These are phyloP conservation scores for Cordyceps cateniannulata DNA, from an alignment of 2,329 filamentous ascomycete species.

Conservation along the genomic window DNA sequence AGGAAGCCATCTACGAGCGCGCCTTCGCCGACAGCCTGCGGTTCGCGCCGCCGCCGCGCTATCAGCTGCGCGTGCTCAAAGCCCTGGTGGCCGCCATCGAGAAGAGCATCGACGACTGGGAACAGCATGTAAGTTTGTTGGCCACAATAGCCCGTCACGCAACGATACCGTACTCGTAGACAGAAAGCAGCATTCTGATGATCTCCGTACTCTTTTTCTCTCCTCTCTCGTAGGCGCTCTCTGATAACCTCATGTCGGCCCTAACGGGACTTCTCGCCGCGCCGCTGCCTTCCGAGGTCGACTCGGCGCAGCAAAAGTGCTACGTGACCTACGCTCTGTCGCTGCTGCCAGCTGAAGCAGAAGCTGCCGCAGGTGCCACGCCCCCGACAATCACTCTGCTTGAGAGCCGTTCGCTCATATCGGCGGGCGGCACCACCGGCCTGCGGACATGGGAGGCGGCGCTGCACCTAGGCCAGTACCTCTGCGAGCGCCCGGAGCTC, in stretches of 20 bases:
- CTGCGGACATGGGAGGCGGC: conserved; percentile 78
- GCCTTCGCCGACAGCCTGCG: conserved; percentile 58
- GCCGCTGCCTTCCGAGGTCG: conserved; percentile 56
- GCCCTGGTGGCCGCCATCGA: conserved; percentile 65
- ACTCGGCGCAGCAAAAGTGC: conserved; percentile 63
- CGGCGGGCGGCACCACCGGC: conserved; percentile 67
- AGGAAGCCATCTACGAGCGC: conserved; percentile 57
- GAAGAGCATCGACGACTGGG: conserved; percentile 68
- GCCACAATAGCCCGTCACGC: neutral
- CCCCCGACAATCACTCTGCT: conserved; percentile 50
- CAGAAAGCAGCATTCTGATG: neutral
- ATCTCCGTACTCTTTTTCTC: neutral
- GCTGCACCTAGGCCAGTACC: conserved; percentile 64
- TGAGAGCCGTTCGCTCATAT: conserved; percentile 63
- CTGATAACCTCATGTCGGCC: conserved; percentile 67
- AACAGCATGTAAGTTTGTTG: conserved; percentile 70
- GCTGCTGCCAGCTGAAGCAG: neutral
- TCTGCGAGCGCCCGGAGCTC: conserved; percentile 41
- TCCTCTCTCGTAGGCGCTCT: conserved; percentile 61
- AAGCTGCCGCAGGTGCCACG: neutral
- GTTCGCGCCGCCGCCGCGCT: conserved; percentile 54
- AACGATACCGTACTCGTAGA: neutral
- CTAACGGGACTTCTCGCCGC: conserved; percentile 60
- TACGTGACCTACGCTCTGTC: conserved; percentile 66
- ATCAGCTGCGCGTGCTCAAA: conserved; percentile 68